A percentile compares a stretch with the other conserved stretches of the same genome.
Evolutionary conservation across 306 rosid species (phyloP).

Genomic region (Cucumis cinereus): DNA sequence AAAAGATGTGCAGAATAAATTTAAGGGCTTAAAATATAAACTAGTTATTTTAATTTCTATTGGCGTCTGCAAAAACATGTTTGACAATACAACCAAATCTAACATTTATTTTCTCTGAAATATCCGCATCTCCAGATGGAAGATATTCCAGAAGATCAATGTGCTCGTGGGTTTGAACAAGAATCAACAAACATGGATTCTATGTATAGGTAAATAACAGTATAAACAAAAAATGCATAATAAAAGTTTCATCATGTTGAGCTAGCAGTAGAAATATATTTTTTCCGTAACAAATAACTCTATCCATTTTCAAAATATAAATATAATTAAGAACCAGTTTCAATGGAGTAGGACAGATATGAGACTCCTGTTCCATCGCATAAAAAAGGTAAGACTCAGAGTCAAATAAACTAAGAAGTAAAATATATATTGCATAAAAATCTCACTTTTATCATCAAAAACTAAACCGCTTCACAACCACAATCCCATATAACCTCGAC

Average conservation of each 20-base stretch:
- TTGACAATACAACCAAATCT: neutral
- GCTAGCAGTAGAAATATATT: neutral
- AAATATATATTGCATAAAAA: neutral
- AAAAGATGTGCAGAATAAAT: slow-evolving; percentile 5
- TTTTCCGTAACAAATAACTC: neutral
- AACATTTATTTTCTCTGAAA: neutral
- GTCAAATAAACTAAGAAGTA: neutral
- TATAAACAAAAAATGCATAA: neutral
- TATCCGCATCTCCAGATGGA: neutral
- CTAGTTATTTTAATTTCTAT: neutral
- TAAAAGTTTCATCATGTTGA: neutral
- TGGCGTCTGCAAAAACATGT: neutral
- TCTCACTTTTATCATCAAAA: neutral
- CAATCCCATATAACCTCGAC: neutral
- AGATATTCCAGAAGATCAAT: neutral
- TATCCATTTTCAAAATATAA: neutral
- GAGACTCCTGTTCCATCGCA: neutral
- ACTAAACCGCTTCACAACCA: neutral
- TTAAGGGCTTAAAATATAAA: neutral
- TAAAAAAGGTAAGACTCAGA: neutral
- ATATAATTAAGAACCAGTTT: neutral
- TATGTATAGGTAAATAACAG: neutral
- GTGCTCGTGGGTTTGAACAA: neutral
- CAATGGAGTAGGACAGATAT: neutral
- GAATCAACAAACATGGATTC: neutral